Base-by-base conservation (phyloP, 2,329 filamentous ascomycete genomes). In the Tolypocladium inflatum region DNA sequence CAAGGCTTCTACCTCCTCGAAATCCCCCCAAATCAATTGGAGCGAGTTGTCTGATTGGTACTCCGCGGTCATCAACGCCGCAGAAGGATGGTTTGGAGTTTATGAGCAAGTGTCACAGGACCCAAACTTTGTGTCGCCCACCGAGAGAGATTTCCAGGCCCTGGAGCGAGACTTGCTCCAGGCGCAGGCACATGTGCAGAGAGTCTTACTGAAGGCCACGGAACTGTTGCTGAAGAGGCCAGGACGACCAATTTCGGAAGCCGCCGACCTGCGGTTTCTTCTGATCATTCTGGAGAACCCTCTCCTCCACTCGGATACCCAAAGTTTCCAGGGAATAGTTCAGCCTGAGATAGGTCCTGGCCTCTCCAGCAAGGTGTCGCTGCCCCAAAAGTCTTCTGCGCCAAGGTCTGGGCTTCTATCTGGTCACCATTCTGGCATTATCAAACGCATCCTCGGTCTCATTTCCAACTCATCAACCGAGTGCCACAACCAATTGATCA, bases 361-460 rank as follows among this genome's bases (percentile, higher is more conserved):
- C 2, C 13, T 54, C 15, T 26, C 26, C 6, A 43, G 54, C 19
- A 63, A 55, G 10, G 64, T 64, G 37, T 59, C 63, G 17, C 63
- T 64, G 38, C 58, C 60, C 7, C 60, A 59, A 30, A 61, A 61
- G 26, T 54, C 60, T 8, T 38, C 57, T 4, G 52, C 58, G 3
- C 68, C 74, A 7, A 72, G 69, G 42, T 70, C 73, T 3, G 77
- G 77, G 0, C 78, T 74, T 9, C 67, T 78, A 13, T 77, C 82
- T 33, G 87, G 86, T 2, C 84, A 89, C 59, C 89, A 96, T 71
- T 91, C 89, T 2, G 88, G 88, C 5, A 88, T 96, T 56, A 83
- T 95, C 65, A 96, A 96, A 71, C 84, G 92, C 42, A 86, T 95
- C 43, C 71, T 96, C 33, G 92, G 92, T 1, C 75, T 96, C 11